phyloP scores from a whole-genome alignment of 352 stramenopile species.

The Pythium pyrilobum region DNA sequence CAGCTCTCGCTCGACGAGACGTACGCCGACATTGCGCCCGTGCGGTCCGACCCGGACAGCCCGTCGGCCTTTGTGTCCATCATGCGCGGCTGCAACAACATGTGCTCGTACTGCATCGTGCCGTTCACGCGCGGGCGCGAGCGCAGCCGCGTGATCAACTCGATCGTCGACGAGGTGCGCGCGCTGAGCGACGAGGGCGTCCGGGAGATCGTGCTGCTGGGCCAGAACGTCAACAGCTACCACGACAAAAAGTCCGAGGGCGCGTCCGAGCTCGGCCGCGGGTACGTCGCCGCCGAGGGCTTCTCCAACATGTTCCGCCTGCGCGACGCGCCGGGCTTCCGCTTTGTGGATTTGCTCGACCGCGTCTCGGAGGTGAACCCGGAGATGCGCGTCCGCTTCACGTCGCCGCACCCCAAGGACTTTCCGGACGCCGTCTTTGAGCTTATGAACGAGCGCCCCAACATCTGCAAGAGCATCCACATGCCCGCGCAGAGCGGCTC shows the following conservation, averaged over 20 bases:
- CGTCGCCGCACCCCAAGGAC: constrained; percentile 98
- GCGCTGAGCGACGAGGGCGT: constrained; percentile 87
- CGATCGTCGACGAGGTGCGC: constrained; percentile 94
- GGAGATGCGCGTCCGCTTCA: constrained; percentile 98
- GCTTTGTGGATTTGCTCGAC: constrained; percentile 97
- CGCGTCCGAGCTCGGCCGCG: constrained; percentile 53
- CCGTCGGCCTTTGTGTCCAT: constrained; percentile 97
- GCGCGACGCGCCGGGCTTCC: constrained; percentile 86
- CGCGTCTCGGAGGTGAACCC: constrained; percentile 89
- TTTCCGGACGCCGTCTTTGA: constrained; percentile 94
- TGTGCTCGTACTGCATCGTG: constrained; percentile 99
- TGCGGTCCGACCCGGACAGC: constrained; percentile 78
- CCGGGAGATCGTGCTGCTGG: constrained; percentile 98
- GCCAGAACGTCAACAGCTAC: constrained; percentile 99
- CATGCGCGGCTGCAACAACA: constrained; percentile 99
- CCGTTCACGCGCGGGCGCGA: constrained; percentile 98
- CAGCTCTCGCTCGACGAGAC: constrained; percentile 97
- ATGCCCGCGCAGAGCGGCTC: constrained; percentile 97
- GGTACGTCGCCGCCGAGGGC: constrained; percentile 84
- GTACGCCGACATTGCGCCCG: constrained; percentile 96
- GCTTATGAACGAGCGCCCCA: constrained; percentile 86
- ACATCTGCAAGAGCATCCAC: constrained; percentile 98
- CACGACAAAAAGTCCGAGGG: constrained; percentile 90
- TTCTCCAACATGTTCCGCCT: constrained; percentile 95
- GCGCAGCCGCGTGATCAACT: constrained; percentile 85